Conservation (phyloP, 768 basidiomycete genomes). For the Lactarius evosmus region DNA sequence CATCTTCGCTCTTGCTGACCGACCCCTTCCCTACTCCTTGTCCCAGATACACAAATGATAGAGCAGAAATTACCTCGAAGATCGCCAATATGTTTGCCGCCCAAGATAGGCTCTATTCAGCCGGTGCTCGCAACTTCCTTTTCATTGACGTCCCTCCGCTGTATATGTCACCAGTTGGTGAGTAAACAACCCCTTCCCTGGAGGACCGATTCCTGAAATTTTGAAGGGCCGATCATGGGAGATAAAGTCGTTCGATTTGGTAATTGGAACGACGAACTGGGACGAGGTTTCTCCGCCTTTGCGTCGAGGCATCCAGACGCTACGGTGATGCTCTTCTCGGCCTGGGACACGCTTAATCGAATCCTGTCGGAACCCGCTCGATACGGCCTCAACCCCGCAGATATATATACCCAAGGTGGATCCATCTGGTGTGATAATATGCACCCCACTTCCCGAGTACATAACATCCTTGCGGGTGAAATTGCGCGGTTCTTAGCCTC, state of each 20-base stretch:
- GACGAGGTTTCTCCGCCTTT: conserved; percentile 24
- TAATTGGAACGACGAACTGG: conserved; percentile 24
- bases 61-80: conserved; percentile 19
- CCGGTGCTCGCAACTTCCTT: conserved; percentile 49
- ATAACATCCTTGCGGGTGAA: conserved; percentile 21
- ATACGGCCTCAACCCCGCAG: conserved; percentile 26
- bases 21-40: not conserved
- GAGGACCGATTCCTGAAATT: not conserved
- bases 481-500: conserved; percentile 18
- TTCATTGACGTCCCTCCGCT: conserved; percentile 56
- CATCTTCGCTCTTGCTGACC: conserved; percentile 33
- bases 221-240: conserved; percentile 12
- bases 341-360: conserved; percentile 30
- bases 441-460: conserved; percentile 25
- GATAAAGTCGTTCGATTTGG: conserved; percentile 19
- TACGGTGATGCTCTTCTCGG: conserved; percentile 30
- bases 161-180: conserved; percentile 41
- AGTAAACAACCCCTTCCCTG: conserved; percentile 5
- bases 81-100: conserved; percentile 38
- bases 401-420: conserved; percentile 11
- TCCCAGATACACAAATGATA: conserved; percentile 8
- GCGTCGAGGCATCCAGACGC: conserved; percentile 29
- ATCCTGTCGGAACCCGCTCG: conserved; percentile 31
- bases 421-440: conserved; percentile 27
- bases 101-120: conserved; percentile 46